phyloP scores from a whole-genome alignment of 306 rosid species.

The Quillaja saponaria region DNA sequence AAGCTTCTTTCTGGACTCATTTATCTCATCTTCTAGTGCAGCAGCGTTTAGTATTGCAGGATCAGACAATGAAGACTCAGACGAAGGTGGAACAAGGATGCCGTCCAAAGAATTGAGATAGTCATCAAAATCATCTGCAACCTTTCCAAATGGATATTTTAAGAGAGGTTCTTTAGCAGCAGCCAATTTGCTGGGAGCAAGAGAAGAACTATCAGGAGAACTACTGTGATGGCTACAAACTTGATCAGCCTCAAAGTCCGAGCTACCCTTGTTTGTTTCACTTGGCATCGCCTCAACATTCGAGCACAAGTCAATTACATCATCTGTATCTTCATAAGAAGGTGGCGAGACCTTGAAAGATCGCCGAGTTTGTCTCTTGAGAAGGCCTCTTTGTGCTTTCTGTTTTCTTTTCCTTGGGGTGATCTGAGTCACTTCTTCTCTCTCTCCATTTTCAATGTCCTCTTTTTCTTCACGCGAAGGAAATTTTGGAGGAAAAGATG shows the following conservation, averaged over 20 bases:
- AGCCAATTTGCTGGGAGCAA: neutral
- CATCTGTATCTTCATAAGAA: constrained; percentile 1
- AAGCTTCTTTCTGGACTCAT: constrained; percentile 28
- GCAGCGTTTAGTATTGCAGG: neutral
- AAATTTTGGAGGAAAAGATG: neutral
- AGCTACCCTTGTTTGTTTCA: neutral
- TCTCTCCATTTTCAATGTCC: neutral
- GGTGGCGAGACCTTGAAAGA: constrained; percentile 1
- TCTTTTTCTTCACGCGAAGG: neutral
- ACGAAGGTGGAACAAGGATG: constrained; percentile 21
- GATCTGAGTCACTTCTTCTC: neutral
- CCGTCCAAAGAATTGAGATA: constrained; percentile 31
- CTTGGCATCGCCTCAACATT: neutral
- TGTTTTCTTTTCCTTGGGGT: neutral
- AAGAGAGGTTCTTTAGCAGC: neutral
- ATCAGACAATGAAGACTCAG: constrained; percentile 7
- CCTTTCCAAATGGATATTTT: neutral
- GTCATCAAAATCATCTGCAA: constrained; percentile 25
- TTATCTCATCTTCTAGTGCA: constrained; percentile 15
- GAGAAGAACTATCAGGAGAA: neutral
- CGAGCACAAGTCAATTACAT: constrained; percentile 5
- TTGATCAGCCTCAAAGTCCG: constrained; percentile 4
- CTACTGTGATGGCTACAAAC: neutral
- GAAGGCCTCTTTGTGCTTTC: neutral
- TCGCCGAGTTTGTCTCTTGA: neutral